Percentiles rank a stretch among this genome's conserved stretches.
Evolutionary conservation across 2,329 filamentous ascomycete species (phyloP).

Genomic region (Sphaerulina populicola): DNA sequence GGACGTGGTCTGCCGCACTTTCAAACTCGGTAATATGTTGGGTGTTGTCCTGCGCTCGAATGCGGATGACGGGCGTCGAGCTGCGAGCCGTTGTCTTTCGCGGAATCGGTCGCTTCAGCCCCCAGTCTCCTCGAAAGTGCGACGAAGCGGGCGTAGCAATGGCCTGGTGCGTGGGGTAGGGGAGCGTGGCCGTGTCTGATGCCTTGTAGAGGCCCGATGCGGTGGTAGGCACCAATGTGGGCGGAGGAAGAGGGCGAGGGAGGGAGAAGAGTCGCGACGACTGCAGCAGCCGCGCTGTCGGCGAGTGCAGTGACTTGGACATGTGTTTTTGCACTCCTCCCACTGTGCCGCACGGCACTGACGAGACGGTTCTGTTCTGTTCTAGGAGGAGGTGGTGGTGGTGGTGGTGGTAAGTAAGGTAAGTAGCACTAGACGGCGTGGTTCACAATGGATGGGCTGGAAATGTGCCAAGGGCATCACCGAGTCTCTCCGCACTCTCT

Average conservation of each 20-base stretch:
- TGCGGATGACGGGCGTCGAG: conserved; percentile 64
- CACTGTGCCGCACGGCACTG: background rate
- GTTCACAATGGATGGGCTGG: no score
- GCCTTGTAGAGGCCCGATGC: conserved; percentile 43
- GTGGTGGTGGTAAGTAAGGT: no score
- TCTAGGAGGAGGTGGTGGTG: no score
- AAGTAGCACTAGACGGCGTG: no score
- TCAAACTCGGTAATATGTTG: conserved; percentile 86
- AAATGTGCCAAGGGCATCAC: no score
- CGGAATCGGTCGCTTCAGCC: conserved; percentile 77
- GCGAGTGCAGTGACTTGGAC: conserved; percentile 43
- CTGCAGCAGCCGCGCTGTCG: conserved; percentile 63
- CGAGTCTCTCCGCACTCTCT: no score
- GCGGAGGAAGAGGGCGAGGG: conserved; percentile 62
- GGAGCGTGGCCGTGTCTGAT: conserved; percentile 63
- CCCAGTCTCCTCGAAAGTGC: conserved; percentile 76
- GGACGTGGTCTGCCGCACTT: conserved; percentile 70
- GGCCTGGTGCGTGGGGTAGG: conserved; percentile 73
- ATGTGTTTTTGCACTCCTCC: conserved; percentile 17
- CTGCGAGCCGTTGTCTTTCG: conserved; percentile 59
- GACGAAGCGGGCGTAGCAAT: conserved; percentile 70
- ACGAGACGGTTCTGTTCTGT: background rate
- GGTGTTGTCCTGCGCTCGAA: conserved; percentile 71
- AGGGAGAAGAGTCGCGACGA: conserved; percentile 85
- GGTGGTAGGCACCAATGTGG: conserved; percentile 41